Base-by-base conservation (phyloP, 2,329 filamentous ascomycete genomes). In the Sclerotinia sclerotiorum region DNA sequence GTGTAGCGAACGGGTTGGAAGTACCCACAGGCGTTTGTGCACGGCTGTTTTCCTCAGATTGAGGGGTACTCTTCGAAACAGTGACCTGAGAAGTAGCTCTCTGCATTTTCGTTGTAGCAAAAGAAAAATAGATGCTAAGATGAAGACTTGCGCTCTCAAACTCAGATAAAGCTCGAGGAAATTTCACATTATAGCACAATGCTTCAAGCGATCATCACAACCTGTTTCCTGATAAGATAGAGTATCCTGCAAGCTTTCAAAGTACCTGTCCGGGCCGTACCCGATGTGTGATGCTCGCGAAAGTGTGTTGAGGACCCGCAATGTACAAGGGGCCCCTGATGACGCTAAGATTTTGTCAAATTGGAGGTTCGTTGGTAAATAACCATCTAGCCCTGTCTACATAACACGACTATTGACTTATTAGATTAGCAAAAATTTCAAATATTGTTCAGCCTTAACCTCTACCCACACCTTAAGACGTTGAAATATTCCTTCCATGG, bases 1-100 rank as follows among this genome's bases (percentile, higher is more conserved):
- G 71, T 29, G 71, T 72, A 32, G 65, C 61, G 35, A 71, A 72
- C 11, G 70, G 70, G 60, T 72, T 70, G 2, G 57, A 54, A 46
- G 56, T 67, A 2, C 51, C 21, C 27, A 62, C 57, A 44, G 65
- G 65, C 42, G 65, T 68, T 32, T 63, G 65, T 19, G 35, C 57
- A 24, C 48, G 65, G 17, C 65, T 68, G 57, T 68, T 63, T 39
- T 68, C 65, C 49, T 62, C 57, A 24, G 65, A 55, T n/a, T 62
- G 35, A 63, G 65, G 49, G n/a, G 32, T 63, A 32, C 57, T 68
- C 42, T 68, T 61, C 27, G 56, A 17, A 55, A 49, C 8, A 17
- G 52, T 42, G 35, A 55, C 10, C 21, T 54, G 52, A 62, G 65
- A 67, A 29, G 21, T 62, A 32, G 32, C n/a, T 32, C 35, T 60